A percentile compares a stretch with the other conserved stretches of the same genome.
Conservation (phyloP, 2,329 filamentous ascomycete species). For the Beauveria brongniartii region DNA sequence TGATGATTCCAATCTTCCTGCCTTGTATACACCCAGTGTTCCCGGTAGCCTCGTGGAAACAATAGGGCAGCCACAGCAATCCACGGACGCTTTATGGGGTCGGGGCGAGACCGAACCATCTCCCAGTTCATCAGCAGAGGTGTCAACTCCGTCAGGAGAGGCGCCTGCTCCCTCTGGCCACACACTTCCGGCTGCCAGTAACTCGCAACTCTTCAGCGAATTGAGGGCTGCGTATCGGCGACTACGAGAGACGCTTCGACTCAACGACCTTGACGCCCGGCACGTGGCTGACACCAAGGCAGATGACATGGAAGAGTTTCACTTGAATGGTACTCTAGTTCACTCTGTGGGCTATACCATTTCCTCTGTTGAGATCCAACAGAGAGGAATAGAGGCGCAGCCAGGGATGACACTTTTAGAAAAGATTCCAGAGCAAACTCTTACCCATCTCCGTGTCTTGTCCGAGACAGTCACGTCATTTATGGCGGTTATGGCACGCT, state of each 20-base stretch:
- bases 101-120: constrained; percentile 27
- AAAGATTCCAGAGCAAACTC: constrained; percentile 71
- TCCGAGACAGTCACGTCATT: constrained; percentile 85
- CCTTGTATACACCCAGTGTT: constrained; percentile 28
- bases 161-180: constrained; percentile 17
- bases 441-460: constrained; percentile 82
- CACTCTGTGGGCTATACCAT: constrained; percentile 75
- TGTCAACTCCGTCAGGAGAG: constrained; percentile 30
- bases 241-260: constrained; percentile 48
- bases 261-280: constrained; percentile 42
- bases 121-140: constrained; percentile 33
- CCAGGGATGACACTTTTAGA: constrained; percentile 69
- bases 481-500: constrained; percentile 64
- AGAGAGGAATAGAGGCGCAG: constrained; percentile 72
- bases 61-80: constrained; percentile 29
- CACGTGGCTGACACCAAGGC: constrained; percentile 25
- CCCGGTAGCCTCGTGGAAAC: constrained; percentile 30
- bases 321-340: constrained; percentile 51
- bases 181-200: constrained; percentile 11
- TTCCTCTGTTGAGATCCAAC: constrained; percentile 81
- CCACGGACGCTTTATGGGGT: constrained; percentile 34
- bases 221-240: constrained; percentile 54
- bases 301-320: constrained; percentile 36
- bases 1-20: constrained; percentile 22
- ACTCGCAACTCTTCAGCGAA: constrained; percentile 36